A percentile compares a stretch with the other conserved stretches of the same genome.
Evolutionary conservation across 441 rosid species (phyloP).

Genomic region (Eutrema salsugineum): DNA sequence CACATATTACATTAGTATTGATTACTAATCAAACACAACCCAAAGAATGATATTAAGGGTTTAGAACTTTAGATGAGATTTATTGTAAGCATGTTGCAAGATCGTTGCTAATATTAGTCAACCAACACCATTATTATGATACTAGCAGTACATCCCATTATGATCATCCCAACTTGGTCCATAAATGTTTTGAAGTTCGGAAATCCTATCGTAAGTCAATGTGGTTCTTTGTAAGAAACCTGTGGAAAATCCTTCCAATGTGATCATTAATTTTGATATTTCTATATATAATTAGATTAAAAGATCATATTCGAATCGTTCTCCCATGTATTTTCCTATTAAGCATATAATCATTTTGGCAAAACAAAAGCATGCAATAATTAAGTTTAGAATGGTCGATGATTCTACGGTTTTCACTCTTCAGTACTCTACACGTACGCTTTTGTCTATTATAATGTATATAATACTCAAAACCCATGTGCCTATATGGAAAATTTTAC

Average conservation of each 20-base stretch:
- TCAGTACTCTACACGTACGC: not conserved
- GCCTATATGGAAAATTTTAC: not conserved
- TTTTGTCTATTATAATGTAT: not conserved
- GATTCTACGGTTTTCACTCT: not conserved
- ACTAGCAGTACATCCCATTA: too few species aligned
- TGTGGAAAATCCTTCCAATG: not conserved
- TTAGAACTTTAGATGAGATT: too few species aligned
- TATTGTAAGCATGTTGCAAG: too few species aligned
- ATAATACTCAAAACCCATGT: conserved; percentile 6
- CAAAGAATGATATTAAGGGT: too few species aligned
- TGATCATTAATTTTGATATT: not conserved
- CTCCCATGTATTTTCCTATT: not conserved
- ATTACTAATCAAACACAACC: too few species aligned
- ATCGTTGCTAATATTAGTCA: too few species aligned
- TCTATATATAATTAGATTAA: not conserved
- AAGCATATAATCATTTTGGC: not conserved
- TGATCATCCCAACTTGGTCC: too few species aligned
- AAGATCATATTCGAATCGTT: not conserved
- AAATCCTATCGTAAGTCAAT: not conserved
- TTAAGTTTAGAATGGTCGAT: not conserved
- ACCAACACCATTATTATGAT: too few species aligned
- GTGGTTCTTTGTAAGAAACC: not conserved
- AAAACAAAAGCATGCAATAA: not conserved
- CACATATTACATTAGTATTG: too few species aligned
- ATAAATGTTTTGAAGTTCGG: not conserved